Evolutionary conservation across 2,329 filamentous ascomycete species (phyloP), one percentile per base, ranked within the genome.

Genomic region (Colletotrichum simmondsii): DNA sequence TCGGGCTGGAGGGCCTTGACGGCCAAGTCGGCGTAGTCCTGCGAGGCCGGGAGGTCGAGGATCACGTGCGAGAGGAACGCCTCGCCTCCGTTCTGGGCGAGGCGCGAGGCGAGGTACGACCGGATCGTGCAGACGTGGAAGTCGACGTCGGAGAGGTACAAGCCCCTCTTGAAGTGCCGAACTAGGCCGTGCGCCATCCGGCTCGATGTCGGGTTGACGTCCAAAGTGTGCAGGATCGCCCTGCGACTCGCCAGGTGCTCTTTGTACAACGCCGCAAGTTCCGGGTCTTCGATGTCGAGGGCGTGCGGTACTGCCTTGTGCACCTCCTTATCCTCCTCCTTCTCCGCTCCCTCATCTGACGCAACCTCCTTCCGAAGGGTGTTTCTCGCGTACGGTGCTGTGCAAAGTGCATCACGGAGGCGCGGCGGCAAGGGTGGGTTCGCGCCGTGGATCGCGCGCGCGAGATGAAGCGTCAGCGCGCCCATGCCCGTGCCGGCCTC

Each of bases 401-500:
- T 76, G 26, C 10, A 77, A 60, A 71, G 76, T 68, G 64, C 60
- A 16, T 68, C 75, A 24, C 85, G 85, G 19, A 87, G 79, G 16
- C 80, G 77, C 0, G 87, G 86, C 6, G 88, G 83, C 4, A 83
- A 64, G 7, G 85, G 82, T 2, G 89, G 83, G 77, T 95, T 95
- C 22, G 91, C 92, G 57, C 90, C 93, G 79, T 95, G 92, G 58
- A 97, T 90, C 3, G 93, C 93, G 65, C 93, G 89, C 35, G 93
- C 91, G 26, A 97, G 86, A 78, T 95, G 90, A 5, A 97, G 82
- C 0, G 94, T 96, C 71, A 97, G 82, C 42, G 92, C 92, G 71
- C 94, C 94, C 85, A 95, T 93, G n/a, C 94, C 94, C 4, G 94
- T 97, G 19, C 94, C 94, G 59, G 94, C 94, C 82, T 97, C 94